Base-by-base conservation (phyloP, 176 grass and related monocot genomes). In the Pontederia crassipes region DNA sequence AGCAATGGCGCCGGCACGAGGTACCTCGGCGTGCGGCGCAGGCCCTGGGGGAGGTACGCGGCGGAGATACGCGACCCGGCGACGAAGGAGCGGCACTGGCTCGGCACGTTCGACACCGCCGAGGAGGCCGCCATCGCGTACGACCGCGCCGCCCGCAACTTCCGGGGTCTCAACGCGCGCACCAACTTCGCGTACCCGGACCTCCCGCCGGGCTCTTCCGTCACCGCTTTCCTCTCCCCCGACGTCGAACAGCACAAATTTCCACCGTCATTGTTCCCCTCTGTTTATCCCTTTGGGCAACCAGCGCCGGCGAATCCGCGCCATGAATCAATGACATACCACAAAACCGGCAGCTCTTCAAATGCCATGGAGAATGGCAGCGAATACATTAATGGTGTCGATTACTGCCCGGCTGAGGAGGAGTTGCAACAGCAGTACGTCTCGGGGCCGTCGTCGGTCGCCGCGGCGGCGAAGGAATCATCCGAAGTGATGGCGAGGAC, bases 1-100 rank as follows among this genome's bases (percentile, higher is more conserved):
- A 11, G 12, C 14, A 45, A n/a, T 8, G 15, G 13, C n/a, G n/a
- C 14, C 62, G 17, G 62, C 46, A 65, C 15, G 18, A 49, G 62
- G 62, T 65, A 65, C 40, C 62, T 65, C 5, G 62, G 62, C 47
- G 62, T 65, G 46, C 45, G 62, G 10, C 62, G 62, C 11, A 16
- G 62, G 46, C 62, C 62, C 11, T 65, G 62, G 62, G 62, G 62
- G 16, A 45, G 62, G 17, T 65, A 65, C 40, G 62, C 62, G 7
- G 62, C 62, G 14, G 62, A 65, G 46, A 65, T 65, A 65, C 62
- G 62, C 9, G 62, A 49, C 62, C 62, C 46, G 4, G 62, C 62
- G 62, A 65, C 62, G 6, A 65, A 65, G 62, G 62, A 65, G 62
- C 46, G 62, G 17, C 62, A 65, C 62, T 65, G 62, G 62, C 47